These are phyloP conservation scores for Dipodascus albidus DNA, from an alignment of 805 yeast genomes.

Conservation along the genomic window DNA sequence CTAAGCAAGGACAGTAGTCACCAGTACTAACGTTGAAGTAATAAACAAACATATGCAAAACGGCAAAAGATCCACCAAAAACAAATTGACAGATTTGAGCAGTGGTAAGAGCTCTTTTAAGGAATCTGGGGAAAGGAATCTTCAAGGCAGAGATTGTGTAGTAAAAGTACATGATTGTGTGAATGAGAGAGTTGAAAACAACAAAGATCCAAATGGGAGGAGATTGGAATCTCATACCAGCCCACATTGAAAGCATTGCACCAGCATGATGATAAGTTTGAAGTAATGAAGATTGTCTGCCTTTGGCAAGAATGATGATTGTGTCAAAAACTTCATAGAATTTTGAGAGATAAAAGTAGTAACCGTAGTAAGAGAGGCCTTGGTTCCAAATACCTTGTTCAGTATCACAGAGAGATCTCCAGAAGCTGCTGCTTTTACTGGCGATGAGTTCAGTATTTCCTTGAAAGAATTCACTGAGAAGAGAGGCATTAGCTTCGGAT, in stretches of 20 bases:
- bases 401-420: constrained; percentile 51
- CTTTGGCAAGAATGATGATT: constrained; percentile 52
- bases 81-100: constrained; percentile 61
- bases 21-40: constrained; percentile 40
- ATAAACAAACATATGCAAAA: constrained; percentile 48
- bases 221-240: constrained; percentile 55
- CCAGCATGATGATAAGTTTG: constrained; percentile 74
- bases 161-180: constrained; percentile 63
- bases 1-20: constrained; percentile 38
- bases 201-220: constrained; percentile 78
- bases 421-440: constrained; percentile 18
- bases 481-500: constrained; percentile 13
- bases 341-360: constrained; percentile 57
- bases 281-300: constrained; percentile 51
- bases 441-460: constrained; percentile 16
- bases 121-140: constrained; percentile 42
- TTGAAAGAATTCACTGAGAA: constrained; percentile 2
- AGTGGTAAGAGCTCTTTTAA: constrained; percentile 51
- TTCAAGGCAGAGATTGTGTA: constrained; percentile 49
- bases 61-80: constrained; percentile 57
- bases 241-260: constrained; percentile 75
- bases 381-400: constrained; percentile 47
- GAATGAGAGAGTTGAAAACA: constrained; percentile 69
- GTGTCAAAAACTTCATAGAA: constrained; percentile 66
- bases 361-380: constrained; percentile 48